Percentiles rank a stretch among this genome's conserved stretches.
Conservation (phyloP, 805 yeast species). For the Pichia deserticola region DNA sequence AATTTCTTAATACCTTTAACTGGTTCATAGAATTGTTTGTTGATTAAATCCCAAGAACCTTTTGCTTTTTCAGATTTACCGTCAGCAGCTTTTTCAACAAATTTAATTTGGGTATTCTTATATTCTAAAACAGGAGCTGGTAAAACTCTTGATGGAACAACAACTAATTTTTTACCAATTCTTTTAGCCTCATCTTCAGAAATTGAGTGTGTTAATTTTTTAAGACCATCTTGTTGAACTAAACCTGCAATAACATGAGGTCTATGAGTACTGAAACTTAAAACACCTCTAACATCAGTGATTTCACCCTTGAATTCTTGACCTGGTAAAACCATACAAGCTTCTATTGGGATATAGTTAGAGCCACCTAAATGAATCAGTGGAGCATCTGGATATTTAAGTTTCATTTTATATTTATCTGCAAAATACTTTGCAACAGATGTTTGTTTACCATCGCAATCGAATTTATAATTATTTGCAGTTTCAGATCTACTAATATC, state of each 20-base stretch:
- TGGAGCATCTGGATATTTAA: conserved; percentile 23
- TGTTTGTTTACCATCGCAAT: conserved; percentile 17
- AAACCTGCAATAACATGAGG: conserved; percentile 24
- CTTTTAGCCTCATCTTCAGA: conserved; percentile 11
- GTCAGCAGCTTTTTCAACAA: conserved; percentile 15
- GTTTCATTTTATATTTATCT: conserved; percentile 17
- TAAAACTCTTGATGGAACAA: conserved; percentile 25
- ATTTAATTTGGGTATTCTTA: conserved; percentile 14
- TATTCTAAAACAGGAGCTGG: conserved; percentile 18
- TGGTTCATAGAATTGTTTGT: conserved; percentile 15
- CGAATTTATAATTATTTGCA: conserved; percentile 19
- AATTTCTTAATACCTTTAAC: conserved; percentile 12
- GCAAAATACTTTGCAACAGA: conserved; percentile 23
- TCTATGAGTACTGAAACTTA: conserved; percentile 23
- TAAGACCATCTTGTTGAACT: conserved; percentile 22
- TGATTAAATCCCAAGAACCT: conserved; percentile 20
- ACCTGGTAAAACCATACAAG: conserved; percentile 22
- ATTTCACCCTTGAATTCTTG: conserved; percentile 26
- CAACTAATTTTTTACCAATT: conserved; percentile 18
- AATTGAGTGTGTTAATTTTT: conserved; percentile 10
- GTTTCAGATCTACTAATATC: conserved; percentile 16
- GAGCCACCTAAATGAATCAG: conserved; percentile 23
- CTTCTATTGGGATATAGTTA: conserved; percentile 25
- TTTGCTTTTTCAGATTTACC: conserved; percentile 18
- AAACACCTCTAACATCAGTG: conserved; percentile 23